Evolutionary conservation across 352 stramenopile species (phyloP), one percentile per base, ranked within the genome.

Genomic region (Plasmopara halstedii): DNA sequence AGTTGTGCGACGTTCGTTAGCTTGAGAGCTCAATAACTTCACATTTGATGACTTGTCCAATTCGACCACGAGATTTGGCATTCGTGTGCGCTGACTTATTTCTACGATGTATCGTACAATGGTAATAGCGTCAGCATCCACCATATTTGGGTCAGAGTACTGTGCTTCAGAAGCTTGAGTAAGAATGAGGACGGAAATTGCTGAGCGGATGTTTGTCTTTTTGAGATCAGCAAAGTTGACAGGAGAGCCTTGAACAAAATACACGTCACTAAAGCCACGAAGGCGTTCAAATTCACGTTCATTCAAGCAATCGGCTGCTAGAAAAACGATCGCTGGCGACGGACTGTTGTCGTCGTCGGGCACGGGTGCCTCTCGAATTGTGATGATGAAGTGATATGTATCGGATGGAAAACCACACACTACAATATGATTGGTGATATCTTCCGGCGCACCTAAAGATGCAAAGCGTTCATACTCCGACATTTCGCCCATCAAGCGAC

Each of bases 101-200:
- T 90, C 79, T 11, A 90, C 67, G 18, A 90, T 90, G 44, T 85
- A 88, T 1, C 75, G 73, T 50, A 90, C 61, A 22, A 74, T 85
- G 5, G 79, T 90, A 52, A 90, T 90, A 8, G 79, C 79, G 40
- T 90, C 72, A 4, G 79, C 75, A 34, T 90, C 79, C 5, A 90
- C 64, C 79, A 90, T 90, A 41, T 90, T 90, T 5, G 73, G 67
- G 35, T 90, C 79, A 0, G 75, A 66, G 45, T 85, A 90, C 33
- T 59, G 52, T 6, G 62, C 63, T 33, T 72, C 63, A 0, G 64
- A 79, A 3, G 67, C 45, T 18, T 67, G 58, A 4, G 73, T 83
- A 26, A 88, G 62, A 33, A 90, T 80, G 26, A 90, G 53, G 25
- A 90, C 73, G 0, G 73, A 75, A 8, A 62, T 69, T 14, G 71